A percentile compares a stretch with the other conserved stretches of the same genome.
These are phyloP conservation scores for Limonomyces culmigenus DNA, from an alignment of 1,284 basidiomycete species.

Conservation along the genomic window DNA sequence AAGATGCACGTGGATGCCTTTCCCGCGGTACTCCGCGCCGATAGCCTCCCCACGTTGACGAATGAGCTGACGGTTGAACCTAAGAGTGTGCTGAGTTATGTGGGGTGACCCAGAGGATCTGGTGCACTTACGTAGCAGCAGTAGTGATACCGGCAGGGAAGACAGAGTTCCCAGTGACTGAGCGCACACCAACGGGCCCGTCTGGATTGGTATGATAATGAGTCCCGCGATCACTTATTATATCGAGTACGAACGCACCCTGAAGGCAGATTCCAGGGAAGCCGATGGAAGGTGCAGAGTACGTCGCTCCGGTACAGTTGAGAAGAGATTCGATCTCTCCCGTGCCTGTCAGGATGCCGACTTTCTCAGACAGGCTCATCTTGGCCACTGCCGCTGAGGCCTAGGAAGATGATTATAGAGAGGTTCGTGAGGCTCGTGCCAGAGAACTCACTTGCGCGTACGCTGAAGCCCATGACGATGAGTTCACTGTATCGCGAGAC, in stretches of 20 bases:
- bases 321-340: background rate
- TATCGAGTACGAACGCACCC: background rate
- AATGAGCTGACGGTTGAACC: slow-evolving; percentile 11
- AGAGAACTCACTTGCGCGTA: too few species aligned
- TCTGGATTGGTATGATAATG: background rate
- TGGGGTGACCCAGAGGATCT: background rate
- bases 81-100: background rate
- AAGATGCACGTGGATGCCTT: slow-evolving; percentile 32
- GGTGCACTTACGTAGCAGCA: slow-evolving; percentile 2
- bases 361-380: background rate
- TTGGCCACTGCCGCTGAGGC: background rate
- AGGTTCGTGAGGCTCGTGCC: too few species aligned
- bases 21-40: slow-evolving; percentile 28
- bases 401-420: too few species aligned
- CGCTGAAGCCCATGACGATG: too few species aligned
- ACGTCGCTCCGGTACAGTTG: background rate
- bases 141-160: slow-evolving; percentile 2
- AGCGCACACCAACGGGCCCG: background rate
- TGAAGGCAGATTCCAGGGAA: background rate
- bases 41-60: slow-evolving; percentile 25
- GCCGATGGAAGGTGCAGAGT: background rate
- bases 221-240: background rate
- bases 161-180: background rate
- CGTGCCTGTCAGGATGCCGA: background rate
- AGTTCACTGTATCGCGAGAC: too few species aligned